phyloP scores from a whole-genome alignment of 345 rosid genomes.

The Litchi chinensis region DNA sequence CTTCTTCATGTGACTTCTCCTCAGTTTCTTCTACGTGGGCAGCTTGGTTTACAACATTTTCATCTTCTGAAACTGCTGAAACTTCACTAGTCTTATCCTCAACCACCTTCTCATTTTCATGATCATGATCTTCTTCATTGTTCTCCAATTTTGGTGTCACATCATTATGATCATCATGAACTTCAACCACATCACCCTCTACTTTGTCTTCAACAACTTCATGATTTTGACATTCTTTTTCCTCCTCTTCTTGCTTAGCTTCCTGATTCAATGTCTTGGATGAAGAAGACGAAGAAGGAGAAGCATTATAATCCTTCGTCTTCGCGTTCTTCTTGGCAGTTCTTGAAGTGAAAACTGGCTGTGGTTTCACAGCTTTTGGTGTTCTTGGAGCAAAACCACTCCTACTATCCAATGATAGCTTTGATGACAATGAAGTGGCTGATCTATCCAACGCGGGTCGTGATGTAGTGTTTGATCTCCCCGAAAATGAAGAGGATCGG shows the following conservation, averaged over 20 bases:
- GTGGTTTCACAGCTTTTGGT: conserved; percentile 33
- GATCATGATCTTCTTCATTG: conserved; percentile 21
- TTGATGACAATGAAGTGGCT: background rate
- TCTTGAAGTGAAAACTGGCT: conserved; percentile 17
- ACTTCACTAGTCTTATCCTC: background rate
- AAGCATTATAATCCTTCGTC: conserved; percentile 19
- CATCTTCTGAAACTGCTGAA: conserved; percentile 27
- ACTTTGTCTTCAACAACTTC: conserved; percentile 40
- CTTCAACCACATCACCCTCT: conserved; percentile 25
- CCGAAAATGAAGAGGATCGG: conserved; percentile 43
- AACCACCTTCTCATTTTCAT: conserved; percentile 33
- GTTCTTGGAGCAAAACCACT: conserved; percentile 29
- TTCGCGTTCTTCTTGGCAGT: conserved; percentile 31
- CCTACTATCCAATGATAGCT: conserved; percentile 35
- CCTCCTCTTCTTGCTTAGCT: conserved; percentile 22
- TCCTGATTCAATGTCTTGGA: conserved; percentile 25
- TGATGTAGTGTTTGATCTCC: conserved; percentile 1
- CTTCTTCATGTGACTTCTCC: conserved; percentile 19
- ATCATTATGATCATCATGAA: conserved; percentile 11
- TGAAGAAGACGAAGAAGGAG: conserved; percentile 14
- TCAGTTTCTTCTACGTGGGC: conserved; percentile 10
- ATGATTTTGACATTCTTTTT: conserved; percentile 21
- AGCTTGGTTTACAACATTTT: background rate
- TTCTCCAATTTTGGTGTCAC: conserved; percentile 18
- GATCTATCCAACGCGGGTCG: conserved; percentile 34